Evolutionary conservation across 495 filamentous ascomycete species (phyloP).

Genomic region (Thozetella sp.): DNA sequence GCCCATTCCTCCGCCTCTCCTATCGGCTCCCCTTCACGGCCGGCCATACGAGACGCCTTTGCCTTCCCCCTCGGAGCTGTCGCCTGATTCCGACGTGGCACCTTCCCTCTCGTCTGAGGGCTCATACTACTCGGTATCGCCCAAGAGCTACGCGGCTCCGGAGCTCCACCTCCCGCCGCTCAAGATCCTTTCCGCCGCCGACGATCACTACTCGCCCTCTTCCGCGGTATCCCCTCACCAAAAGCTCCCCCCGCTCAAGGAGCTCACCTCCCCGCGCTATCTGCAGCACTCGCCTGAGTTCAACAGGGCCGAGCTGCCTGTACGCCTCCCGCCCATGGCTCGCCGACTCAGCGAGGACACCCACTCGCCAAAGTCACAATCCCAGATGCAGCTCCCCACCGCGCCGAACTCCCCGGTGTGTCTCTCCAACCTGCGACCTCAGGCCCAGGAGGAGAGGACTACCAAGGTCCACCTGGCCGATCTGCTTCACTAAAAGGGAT

Average conservation of each 20-base stretch:
- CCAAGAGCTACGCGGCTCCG: not conserved
- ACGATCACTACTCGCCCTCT: slow-evolving; percentile 1
- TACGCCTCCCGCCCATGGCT: not conserved
- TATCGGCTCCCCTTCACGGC: slow-evolving; percentile 17
- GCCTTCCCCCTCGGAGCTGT: slow-evolving; percentile 18
- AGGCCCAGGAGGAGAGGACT: slow-evolving; percentile 4
- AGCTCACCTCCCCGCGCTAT: not conserved
- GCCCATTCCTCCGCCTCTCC: slow-evolving; percentile 14
- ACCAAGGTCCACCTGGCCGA: not conserved
- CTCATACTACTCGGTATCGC: slow-evolving; percentile 18
- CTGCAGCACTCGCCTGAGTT: not conserved
- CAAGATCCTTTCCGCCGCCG: slow-evolving; percentile 12
- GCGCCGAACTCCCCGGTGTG: slow-evolving; percentile 30
- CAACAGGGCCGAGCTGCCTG: not conserved
- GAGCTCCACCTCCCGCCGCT: slow-evolving; percentile 14
- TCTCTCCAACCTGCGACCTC: not conserved
- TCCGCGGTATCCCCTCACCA: slow-evolving; percentile 9
- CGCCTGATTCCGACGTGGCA: slow-evolving; percentile 14
- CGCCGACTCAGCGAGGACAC: slow-evolving; percentile 26
- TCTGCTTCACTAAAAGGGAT: not conserved
- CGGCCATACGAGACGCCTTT: slow-evolving; percentile 14
- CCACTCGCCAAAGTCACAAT: slow-evolving; percentile 20
- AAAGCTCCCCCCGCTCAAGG: slow-evolving; percentile 8
- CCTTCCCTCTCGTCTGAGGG: slow-evolving; percentile 27
- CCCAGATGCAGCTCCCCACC: slow-evolving; percentile 19